These are phyloP conservation scores for Trifolium pratense DNA, from an alignment of 306 rosid species.

Conservation along the genomic window DNA sequence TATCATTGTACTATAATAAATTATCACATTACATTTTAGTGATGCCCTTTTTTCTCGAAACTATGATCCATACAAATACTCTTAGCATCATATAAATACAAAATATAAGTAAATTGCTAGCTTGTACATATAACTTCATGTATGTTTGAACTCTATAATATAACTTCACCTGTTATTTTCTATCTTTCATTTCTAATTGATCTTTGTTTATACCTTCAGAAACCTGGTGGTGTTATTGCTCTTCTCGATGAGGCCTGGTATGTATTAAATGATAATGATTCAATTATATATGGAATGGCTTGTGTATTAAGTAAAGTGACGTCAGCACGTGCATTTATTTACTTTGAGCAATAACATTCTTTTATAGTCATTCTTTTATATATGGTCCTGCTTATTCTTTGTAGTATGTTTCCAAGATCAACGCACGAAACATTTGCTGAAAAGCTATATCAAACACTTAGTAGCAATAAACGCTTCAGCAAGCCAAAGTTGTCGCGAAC, in stretches of 20 bases:
- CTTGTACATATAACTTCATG: conserved; percentile 5
- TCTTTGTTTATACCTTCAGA: conserved; percentile 61
- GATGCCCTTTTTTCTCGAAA: background rate
- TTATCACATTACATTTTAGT: background rate
- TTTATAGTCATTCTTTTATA: conserved; percentile 8
- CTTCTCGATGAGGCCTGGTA: conserved; percentile 99
- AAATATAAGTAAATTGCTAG: conserved; percentile 8
- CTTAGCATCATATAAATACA: background rate
- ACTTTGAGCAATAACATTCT: conserved; percentile 33
- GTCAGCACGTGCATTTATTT: conserved; percentile 14
- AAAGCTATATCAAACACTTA: conserved; percentile 91
- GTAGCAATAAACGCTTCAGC: conserved; percentile 87
- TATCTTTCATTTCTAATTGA: conserved; percentile 47
- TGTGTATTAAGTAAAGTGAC: conserved; percentile 14
- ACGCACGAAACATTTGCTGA: conserved; percentile 87
- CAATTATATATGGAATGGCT: conserved; percentile 6
- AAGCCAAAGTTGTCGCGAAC: conserved; percentile 93
- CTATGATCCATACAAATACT: conserved; percentile 9
- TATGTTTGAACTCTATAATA: conserved; percentile 5
- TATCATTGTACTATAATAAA: conserved; percentile 18
- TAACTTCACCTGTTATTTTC: background rate
- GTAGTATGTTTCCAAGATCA: conserved; percentile 99
- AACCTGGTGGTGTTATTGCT: conserved; percentile 96
- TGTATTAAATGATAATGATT: conserved; percentile 38
- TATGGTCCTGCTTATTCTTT: conserved; percentile 47